These are phyloP conservation scores for Moesziomyces sp. DNA, from an alignment of 1,284 basidiomycete species.

Conservation along the genomic window DNA sequence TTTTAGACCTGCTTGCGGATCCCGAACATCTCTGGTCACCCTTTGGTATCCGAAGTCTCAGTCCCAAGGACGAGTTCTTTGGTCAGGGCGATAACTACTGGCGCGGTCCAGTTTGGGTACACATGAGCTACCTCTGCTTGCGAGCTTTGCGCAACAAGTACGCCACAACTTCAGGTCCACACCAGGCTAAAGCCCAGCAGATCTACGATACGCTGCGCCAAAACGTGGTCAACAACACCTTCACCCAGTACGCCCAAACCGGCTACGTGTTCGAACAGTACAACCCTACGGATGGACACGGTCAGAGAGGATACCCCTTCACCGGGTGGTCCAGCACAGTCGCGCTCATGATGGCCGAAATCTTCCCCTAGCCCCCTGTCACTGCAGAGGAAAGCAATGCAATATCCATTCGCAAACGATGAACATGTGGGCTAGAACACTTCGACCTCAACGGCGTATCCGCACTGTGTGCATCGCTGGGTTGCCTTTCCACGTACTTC, in stretches of 20 bases:
- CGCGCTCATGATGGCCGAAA: slow-evolving; percentile 65
- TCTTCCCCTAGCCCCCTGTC: slow-evolving; percentile 35
- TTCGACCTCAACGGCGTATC: slow-evolving; percentile 56
- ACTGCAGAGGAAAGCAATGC: background rate
- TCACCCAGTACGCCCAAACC: slow-evolving; percentile 88
- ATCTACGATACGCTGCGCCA: slow-evolving; percentile 82
- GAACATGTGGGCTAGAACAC: slow-evolving; percentile 29
- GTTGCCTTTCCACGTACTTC: slow-evolving; percentile 33
- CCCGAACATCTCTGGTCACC: slow-evolving; percentile 88
- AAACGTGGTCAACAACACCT: slow-evolving; percentile 86
- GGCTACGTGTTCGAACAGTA: slow-evolving; percentile 98
- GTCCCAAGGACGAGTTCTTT: slow-evolving; percentile 83
- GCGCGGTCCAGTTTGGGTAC: slow-evolving; percentile 95
- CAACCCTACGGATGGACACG: slow-evolving; percentile 82
- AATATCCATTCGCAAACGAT: background rate
- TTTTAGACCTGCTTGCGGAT: slow-evolving; percentile 82
- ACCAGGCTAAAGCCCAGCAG: slow-evolving; percentile 77
- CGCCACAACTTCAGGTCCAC: slow-evolving; percentile 80
- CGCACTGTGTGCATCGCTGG: slow-evolving; percentile 52
- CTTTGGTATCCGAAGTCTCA: slow-evolving; percentile 87
- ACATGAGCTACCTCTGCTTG: slow-evolving; percentile 91
- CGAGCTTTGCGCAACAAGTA: slow-evolving; percentile 84
- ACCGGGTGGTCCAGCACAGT: slow-evolving; percentile 64
- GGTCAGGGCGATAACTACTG: slow-evolving; percentile 94
- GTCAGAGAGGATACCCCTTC: slow-evolving; percentile 76